These are phyloP conservation scores for Capronia epimyces DNA, from an alignment of 2,329 filamentous ascomycete species.

Conservation along the genomic window DNA sequence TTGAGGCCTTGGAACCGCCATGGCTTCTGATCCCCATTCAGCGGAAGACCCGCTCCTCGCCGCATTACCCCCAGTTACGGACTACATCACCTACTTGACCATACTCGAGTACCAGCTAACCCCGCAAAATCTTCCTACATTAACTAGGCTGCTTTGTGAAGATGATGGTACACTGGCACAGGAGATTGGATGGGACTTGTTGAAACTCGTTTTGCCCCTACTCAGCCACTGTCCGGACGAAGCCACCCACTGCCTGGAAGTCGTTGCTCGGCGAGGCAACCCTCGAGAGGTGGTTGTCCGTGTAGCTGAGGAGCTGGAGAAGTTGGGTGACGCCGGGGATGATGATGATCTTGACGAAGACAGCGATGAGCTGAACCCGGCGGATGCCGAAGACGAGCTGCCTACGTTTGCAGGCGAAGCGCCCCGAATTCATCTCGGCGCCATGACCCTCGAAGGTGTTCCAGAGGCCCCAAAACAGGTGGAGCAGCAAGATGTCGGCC, in stretches of 20 bases:
- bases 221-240: slow-evolving; percentile 42
- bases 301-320: slow-evolving; percentile 56
- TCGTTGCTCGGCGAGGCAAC: slow-evolving; percentile 58
- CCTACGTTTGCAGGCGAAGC: slow-evolving; percentile 29
- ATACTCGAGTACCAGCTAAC: slow-evolving; percentile 61
- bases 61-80: slow-evolving; percentile 56
- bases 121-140: slow-evolving; percentile 50
- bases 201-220: slow-evolving; percentile 56
- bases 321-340: slow-evolving; percentile 51
- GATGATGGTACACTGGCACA: slow-evolving; percentile 55
- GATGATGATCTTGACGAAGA: slow-evolving; percentile 32
- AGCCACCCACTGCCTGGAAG: slow-evolving; percentile 55
- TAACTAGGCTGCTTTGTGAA: slow-evolving; percentile 58
- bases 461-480: slow-evolving; percentile 6
- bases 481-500: background rate
- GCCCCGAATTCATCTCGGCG: slow-evolving; percentile 28
- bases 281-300: slow-evolving; percentile 60
- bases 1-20: background rate
- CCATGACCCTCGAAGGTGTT: slow-evolving; percentile 28
- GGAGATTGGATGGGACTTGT: slow-evolving; percentile 63
- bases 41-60: slow-evolving; percentile 47
- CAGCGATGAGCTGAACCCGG: slow-evolving; percentile 29
- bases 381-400: slow-evolving; percentile 35
- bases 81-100: slow-evolving; percentile 62
- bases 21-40: slow-evolving; percentile 11